Percentiles rank a stretch among this genome's conserved stretches.
These are phyloP conservation scores for Leishmania major DNA, from an alignment of 208 protist species.

Conservation along the genomic window DNA sequence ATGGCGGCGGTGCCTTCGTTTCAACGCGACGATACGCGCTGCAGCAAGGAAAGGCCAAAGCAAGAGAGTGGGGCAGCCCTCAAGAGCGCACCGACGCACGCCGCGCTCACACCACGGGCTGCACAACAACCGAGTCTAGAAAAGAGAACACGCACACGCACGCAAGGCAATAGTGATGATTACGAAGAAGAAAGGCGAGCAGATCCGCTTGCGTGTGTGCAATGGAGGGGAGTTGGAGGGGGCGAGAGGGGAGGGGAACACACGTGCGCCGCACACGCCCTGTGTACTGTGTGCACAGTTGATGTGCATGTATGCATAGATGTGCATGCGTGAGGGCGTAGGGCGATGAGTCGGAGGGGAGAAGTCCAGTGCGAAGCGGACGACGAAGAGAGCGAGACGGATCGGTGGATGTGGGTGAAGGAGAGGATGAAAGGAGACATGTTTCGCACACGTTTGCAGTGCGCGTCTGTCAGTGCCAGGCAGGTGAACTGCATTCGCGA, in stretches of 20 bases:
- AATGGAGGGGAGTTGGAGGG: too few relatives aligned
- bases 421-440: background rate
- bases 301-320: background rate
- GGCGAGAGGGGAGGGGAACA: too few relatives aligned
- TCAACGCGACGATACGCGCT: background rate
- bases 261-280: background rate
- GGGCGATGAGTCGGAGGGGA: background rate
- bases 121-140: background rate
- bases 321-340: constrained; percentile 1
- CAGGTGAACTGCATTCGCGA: background rate
- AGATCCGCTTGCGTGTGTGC: background rate
- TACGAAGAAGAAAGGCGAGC: too few relatives aligned
- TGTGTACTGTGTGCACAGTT: background rate
- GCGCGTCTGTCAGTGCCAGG: background rate
- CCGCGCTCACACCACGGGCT: too few relatives aligned
- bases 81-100: background rate
- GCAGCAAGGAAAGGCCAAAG: background rate
- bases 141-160: background rate
- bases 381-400: background rate
- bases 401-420: background rate
- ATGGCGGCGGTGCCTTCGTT: background rate
- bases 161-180: too few relatives aligned
- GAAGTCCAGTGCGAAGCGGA: background rate
- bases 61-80: background rate
- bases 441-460: background rate